These are phyloP conservation scores for Aspergillus costaricaensis DNA, from an alignment of 2,329 filamentous ascomycete genomes.

Conservation along the genomic window DNA sequence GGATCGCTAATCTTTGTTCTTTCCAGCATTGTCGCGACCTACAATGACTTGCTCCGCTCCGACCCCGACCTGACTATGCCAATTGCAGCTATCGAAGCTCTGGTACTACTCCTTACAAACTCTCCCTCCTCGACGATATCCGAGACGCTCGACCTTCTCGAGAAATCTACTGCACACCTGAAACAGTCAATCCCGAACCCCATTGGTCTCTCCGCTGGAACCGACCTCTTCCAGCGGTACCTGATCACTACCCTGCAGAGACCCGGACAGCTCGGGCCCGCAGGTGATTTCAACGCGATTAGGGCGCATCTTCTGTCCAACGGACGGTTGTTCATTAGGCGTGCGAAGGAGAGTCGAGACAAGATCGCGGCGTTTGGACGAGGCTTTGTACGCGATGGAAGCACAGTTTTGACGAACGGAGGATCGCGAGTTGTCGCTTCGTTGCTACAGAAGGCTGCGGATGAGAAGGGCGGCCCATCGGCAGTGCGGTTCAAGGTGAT, in stretches of 20 bases:
- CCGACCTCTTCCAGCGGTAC: slow-evolving; percentile 93
- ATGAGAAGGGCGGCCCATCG: slow-evolving; percentile 56
- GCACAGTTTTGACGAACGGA: slow-evolving; percentile 85
- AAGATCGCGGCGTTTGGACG: slow-evolving; percentile 79
- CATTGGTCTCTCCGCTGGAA: slow-evolving; percentile 88
- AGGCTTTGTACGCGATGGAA: slow-evolving; percentile 75
- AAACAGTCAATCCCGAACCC: slow-evolving; percentile 81
- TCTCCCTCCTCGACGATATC: slow-evolving; percentile 83
- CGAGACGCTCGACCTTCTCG: slow-evolving; percentile 87
- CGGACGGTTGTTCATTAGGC: slow-evolving; percentile 79
- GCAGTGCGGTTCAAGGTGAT: slow-evolving; percentile 79
- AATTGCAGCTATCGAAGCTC: slow-evolving; percentile 87
- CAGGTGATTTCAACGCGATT: slow-evolving; percentile 77
- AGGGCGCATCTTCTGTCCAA: slow-evolving; percentile 82
- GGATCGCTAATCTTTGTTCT: slow-evolving; percentile 19
- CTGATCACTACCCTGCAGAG: slow-evolving; percentile 72
- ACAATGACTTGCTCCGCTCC: slow-evolving; percentile 62
- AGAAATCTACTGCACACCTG: slow-evolving; percentile 73
- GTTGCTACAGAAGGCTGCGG: slow-evolving; percentile 72
- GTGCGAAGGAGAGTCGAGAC: slow-evolving; percentile 81
- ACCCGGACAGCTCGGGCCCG: slow-evolving; percentile 52
- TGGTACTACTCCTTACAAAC: slow-evolving; percentile 81
- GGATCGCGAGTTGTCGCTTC: slow-evolving; percentile 81
- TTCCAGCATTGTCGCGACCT: slow-evolving; percentile 63
- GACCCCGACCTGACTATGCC: slow-evolving; percentile 92